Evolutionary conservation across 441 rosid species (phyloP).

Genomic region (Raphanus hybrid): DNA sequence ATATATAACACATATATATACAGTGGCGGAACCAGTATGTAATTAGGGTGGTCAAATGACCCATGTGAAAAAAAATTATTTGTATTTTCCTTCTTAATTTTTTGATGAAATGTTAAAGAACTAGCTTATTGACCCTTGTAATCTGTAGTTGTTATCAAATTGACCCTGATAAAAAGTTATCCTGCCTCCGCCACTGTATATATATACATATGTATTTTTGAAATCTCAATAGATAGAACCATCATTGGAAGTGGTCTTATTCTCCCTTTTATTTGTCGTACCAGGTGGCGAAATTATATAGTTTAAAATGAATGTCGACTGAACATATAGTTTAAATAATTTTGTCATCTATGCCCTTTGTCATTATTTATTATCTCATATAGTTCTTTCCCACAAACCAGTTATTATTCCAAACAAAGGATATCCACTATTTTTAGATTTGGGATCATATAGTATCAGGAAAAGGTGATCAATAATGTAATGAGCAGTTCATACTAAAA

Average conservation of each 20-base stretch:
- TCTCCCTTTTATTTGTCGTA: slow-evolving; percentile 15
- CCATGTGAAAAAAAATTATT: no score
- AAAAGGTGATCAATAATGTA: neutral
- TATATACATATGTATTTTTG: no score
- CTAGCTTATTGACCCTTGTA: no score
- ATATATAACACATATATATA: no score
- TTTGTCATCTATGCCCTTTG: neutral
- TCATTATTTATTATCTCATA: neutral
- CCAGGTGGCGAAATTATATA: slow-evolving; percentile 5
- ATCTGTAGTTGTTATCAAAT: no score
- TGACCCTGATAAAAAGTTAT: no score
- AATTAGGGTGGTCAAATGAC: no score
- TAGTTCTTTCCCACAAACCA: slow-evolving; percentile 14
- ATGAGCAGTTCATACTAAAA: neutral
- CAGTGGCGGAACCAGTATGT: no score
- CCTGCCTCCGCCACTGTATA: no score
- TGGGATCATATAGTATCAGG: slow-evolving; percentile 20
- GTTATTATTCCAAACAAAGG: slow-evolving; percentile 12
- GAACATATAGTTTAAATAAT: slow-evolving; percentile 15
- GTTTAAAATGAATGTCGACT: slow-evolving; percentile 3
- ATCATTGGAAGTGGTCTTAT: neutral
- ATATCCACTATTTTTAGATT: slow-evolving; percentile 4
- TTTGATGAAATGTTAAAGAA: no score
- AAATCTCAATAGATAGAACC: no score
- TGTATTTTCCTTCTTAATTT: no score